A percentile compares a stretch with the other conserved stretches of the same genome.
These are phyloP conservation scores for Phalaenopsis equestris DNA, from an alignment of 106 monocot genomes.

Conservation along the genomic window DNA sequence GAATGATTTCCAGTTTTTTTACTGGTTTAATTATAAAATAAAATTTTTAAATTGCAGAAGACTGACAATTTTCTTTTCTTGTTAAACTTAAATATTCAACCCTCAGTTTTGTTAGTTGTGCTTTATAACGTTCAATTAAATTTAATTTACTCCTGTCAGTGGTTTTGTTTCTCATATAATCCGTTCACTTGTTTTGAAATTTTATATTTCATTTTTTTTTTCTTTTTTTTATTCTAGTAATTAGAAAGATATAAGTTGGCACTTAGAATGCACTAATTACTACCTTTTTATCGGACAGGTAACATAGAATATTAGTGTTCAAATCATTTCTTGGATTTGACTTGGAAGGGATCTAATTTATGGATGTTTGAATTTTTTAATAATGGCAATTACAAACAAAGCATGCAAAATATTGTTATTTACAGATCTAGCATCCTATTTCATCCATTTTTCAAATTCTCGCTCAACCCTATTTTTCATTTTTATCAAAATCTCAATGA, in stretches of 20 bases:
- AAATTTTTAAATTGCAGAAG: constrained; percentile 1
- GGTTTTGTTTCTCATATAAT: not conserved
- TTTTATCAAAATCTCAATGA: too few relatives aligned
- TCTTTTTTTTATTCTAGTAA: not conserved
- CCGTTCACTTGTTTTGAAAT: not conserved
- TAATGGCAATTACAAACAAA: too few relatives aligned
- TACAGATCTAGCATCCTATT: too few relatives aligned
- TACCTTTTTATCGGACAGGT: too few relatives aligned
- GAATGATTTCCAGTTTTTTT: not conserved
- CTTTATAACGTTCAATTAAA: not conserved
- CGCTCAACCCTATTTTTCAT: too few relatives aligned
- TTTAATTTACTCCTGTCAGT: not conserved
- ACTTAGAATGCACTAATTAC: not conserved
- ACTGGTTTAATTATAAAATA: not conserved
- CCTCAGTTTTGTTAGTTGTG: not conserved
- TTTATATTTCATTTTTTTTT: not conserved
- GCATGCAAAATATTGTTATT: too few relatives aligned
- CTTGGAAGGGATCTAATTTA: not conserved
- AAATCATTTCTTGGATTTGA: not conserved
- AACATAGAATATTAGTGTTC: not conserved
- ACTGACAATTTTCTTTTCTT: not conserved
- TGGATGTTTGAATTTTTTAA: not conserved
- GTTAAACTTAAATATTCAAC: not conserved
- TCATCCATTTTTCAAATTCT: too few relatives aligned
- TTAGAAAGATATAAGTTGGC: not conserved